Percentiles rank a stretch among this genome's conserved stretches.
Conservation (phyloP, 495 filamentous ascomycete genomes). For the Xylaria sp. region DNA sequence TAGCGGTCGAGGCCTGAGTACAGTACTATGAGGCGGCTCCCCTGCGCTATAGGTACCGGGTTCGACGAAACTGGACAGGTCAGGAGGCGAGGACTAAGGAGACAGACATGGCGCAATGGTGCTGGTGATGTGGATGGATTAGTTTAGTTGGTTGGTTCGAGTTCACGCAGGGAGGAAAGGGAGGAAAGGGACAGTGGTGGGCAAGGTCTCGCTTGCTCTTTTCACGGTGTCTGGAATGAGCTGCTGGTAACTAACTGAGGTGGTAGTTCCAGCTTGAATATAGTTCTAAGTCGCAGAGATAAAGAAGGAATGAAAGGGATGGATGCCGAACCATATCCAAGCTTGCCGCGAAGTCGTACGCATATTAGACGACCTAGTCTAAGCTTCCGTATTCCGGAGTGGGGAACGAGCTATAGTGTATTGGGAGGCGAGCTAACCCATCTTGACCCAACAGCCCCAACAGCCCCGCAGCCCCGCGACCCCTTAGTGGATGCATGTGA, state of each 20-base stretch:
- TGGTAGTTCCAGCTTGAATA: not conserved
- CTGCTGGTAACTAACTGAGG: not conserved
- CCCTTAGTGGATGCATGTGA: conserved; percentile 7
- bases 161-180: not conserved
- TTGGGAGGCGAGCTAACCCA: not conserved
- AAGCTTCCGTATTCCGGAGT: conserved; percentile 12
- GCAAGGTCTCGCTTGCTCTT: not conserved
- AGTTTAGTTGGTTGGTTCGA: not conserved
- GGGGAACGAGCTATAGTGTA: not conserved
- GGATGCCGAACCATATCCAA: not conserved
- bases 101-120: conserved; percentile 9
- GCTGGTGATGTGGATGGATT: not conserved
- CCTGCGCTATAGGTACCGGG: conserved; percentile 1
- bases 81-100: not conserved
- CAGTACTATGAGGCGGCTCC: not conserved
- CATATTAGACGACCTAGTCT: no score
- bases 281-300: not conserved
- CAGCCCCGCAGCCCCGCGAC: not conserved
- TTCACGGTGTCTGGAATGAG: not conserved
- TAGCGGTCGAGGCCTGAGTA: conserved; percentile 10
- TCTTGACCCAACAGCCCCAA: not conserved
- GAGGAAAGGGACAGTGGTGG: not conserved
- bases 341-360: conserved; percentile 1
- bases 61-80: not conserved
- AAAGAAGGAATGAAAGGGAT: not conserved